phyloP scores from a whole-genome alignment of 2,329 filamentous ascomycete genomes.

The Calonectria leucothoes region DNA sequence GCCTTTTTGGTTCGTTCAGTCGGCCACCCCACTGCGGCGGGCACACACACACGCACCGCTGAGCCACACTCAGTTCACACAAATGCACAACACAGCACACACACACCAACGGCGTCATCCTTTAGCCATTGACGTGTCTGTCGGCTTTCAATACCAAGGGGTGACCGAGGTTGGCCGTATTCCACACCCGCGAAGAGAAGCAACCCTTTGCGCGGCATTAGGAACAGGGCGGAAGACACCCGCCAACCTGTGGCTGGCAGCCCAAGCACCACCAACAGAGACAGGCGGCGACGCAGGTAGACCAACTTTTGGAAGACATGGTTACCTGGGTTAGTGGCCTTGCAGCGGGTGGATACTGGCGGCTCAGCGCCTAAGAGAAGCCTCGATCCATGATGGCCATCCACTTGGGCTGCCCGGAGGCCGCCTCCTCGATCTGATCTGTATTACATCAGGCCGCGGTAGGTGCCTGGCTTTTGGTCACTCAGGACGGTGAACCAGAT shows the following conservation, averaged over 20 bases:
- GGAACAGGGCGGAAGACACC: neutral
- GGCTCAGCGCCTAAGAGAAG: conserved; percentile 18
- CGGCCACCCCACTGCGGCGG: conserved; percentile 12
- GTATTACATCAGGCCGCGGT: neutral
- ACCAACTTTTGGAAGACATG: neutral
- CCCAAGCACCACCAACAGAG: neutral
- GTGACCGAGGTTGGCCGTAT: neutral
- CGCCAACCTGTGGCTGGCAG: neutral
- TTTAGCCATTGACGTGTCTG: conserved; percentile 31
- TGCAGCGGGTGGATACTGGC: conserved; percentile 17
- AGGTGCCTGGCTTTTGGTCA: neutral
- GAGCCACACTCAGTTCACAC: neutral
- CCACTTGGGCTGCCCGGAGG: conserved; percentile 13
- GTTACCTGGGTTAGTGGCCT: neutral
- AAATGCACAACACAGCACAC: conserved; percentile 12
- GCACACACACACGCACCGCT: neutral
- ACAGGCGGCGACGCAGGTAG: neutral
- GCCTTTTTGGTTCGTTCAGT: conserved; percentile 8
- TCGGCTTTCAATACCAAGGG: neutral
- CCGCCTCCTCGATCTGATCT: neutral
- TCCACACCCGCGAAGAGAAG: neutral
- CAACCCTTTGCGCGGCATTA: neutral
- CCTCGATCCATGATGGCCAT: conserved; percentile 5
- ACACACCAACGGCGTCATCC: conserved; percentile 6
- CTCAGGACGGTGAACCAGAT: neutral